These are phyloP conservation scores for Colletotrichum sp. DNA, from an alignment of 2,329 filamentous ascomycete genomes.

Conservation along the genomic window DNA sequence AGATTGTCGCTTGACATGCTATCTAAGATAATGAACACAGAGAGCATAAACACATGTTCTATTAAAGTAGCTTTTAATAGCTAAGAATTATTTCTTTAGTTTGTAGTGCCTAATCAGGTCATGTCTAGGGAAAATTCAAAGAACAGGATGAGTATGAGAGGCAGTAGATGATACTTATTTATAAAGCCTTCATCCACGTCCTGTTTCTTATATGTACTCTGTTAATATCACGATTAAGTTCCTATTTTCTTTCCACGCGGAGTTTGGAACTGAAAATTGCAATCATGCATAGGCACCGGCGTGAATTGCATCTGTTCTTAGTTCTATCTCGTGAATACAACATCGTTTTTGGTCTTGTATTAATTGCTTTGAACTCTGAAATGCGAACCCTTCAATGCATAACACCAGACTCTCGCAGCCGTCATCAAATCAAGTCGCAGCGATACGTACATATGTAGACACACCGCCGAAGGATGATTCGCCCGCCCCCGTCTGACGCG, in stretches of 20 bases:
- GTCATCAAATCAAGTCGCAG: background rate
- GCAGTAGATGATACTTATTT: rapidly evolving
- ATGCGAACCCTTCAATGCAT: background rate
- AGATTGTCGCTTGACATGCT: background rate
- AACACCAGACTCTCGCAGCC: rapidly evolving
- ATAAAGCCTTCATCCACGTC: background rate
- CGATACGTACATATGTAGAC: background rate
- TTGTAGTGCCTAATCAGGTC: rapidly evolving
- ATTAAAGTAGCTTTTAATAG: rapidly evolving
- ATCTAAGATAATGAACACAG: rapidly evolving
- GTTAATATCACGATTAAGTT: rapidly evolving
- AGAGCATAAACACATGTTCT: rapidly evolving
- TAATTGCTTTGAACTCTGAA: background rate
- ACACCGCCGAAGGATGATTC: background rate
- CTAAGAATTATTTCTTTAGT: rapidly evolving
- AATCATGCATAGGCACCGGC: background rate
- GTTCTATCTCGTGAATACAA: background rate
- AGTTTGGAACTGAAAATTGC: background rate
- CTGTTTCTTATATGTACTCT: rapidly evolving
- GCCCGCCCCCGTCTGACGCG: background rate
- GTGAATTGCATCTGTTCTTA: background rate
- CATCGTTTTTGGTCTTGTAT: background rate
- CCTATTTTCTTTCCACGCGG: rapidly evolving
- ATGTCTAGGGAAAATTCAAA: background rate
- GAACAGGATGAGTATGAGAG: background rate